Evolutionary conservation across 495 filamentous ascomycete species (phyloP), one percentile per base, ranked within the genome.

Genomic region (Neurospora sp.): DNA sequence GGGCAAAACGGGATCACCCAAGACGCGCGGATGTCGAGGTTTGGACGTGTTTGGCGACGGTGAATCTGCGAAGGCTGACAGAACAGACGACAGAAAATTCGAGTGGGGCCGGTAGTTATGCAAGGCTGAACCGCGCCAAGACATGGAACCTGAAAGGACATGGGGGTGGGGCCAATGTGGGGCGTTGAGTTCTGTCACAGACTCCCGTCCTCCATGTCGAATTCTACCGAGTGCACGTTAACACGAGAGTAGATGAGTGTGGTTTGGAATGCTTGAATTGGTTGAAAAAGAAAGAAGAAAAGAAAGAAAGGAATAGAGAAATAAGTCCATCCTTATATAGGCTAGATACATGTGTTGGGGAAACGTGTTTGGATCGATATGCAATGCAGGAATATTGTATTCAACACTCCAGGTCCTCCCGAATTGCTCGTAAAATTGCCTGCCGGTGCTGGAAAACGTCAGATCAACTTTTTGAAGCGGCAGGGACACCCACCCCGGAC

Each of bases 11-110:
- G 53, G 14, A 18, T 61, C 6, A 35, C 53, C 53, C 27, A 35
- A 65, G 14, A 8, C 53, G 53, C 53, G 27, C 31, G 53, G 53
- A 37, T 35, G 53, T 65, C 6, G 53, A 3, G 35, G 53, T 35
- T 27, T 61, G 53, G 27, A 61, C 53, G 53, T 61, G 53, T 65
- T 35, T 65, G 53, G 22, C 53, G 27, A 65, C 27, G 27, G 53
- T 40, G 44, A 38, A 39, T 27, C 27, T 31, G 27, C 27, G 27
- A 68, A 31, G 73, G 72, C 71, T 74, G 76, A 74, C 68, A 72
- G 74, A 70, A 74, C 27, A 31, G 76, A 74, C 72, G 46, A 65
- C 71, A 73, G 73, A 79, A 79, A 77, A 79, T 75, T 79, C 73
- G 73, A 74, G 78, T 76, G 77, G 78, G 78, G 72, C 70, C 12